Base-by-base conservation (phyloP, 192 early-diverging fungal genomes). In the Umbelopsis isabellina region DNA sequence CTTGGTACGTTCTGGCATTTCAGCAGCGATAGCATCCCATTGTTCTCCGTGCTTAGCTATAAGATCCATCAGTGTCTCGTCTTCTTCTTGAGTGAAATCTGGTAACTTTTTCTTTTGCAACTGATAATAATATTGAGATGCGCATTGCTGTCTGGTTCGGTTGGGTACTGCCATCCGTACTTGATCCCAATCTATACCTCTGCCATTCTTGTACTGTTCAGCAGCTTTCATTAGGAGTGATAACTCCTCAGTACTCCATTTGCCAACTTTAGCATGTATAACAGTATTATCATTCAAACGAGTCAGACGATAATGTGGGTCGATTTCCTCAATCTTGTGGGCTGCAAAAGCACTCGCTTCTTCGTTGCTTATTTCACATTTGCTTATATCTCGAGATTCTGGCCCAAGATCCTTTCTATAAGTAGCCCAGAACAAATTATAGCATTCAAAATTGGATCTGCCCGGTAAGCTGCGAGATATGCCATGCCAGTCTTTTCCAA, bases 81-180 rank as follows among this genome's bases (percentile, higher is more conserved):
- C 66, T 41, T 74, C 72, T 46, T 68, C 49, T 51, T 69, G 9
- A 5, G 46, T 27, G 67, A 67, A 74, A 13, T 11, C 13, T 22
- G 46, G 47, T 7, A 45, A 33, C 61, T 3, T 61, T 45, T 20
- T 22, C 12, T 18, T 6, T 18, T 27, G 22, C 4, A 8, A 27
- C 66, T 51, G 23, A 12, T 72, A 33, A 33, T 46, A 9, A n/a
- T 44, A 50, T 10, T 66, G 18, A 66, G 49, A 25, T 27, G 41
- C 41, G 25, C 71, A 72, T 49, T 72, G 71, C 2, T 12, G 4
- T 30, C 9, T 37, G 15, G 21, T 48, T 22, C 47, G 44, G 1
- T 20, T 27, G 5, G 35, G 12, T 4, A 72, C 50, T 12, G 41
- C 16, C 5, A 16, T 12, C 4, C 30, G 18, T 9, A 72, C 44